phyloP scores from a whole-genome alignment of 1,284 basidiomycete species.

The Macrocystidia cucumis region DNA sequence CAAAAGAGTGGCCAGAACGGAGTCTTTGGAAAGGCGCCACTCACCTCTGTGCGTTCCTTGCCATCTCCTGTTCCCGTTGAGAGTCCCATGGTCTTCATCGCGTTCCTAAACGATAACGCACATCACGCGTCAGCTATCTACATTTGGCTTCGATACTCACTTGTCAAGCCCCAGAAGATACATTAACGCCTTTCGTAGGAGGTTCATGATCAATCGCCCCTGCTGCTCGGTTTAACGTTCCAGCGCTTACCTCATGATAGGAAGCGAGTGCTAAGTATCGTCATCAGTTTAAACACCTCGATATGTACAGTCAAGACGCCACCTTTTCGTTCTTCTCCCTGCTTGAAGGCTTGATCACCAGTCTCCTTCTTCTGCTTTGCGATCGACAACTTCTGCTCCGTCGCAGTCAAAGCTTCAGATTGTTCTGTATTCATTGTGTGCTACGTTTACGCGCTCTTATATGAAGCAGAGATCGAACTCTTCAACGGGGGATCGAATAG shows the following conservation, averaged over 20 bases:
- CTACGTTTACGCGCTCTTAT: too few species aligned
- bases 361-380: constrained; percentile 67
- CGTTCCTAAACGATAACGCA: constrained; percentile 29
- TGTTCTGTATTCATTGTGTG: too few species aligned
- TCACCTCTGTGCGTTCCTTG: constrained; percentile 46
- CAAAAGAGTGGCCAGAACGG: too few species aligned
- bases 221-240: too few species aligned
- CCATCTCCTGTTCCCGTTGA: constrained; percentile 25
- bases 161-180: constrained; percentile 69
- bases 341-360: constrained; percentile 70
- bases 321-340: constrained; percentile 57
- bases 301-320: constrained; percentile 13
- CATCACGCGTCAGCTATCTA: neutral
- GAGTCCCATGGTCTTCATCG: constrained; percentile 40
- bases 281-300: constrained; percentile 2
- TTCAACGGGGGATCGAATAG: too few species aligned
- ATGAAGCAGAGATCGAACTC: too few species aligned
- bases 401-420: too few species aligned
- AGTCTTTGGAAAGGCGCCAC: constrained; percentile 6
- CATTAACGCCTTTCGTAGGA: constrained; percentile 61
- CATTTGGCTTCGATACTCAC: constrained; percentile 28
- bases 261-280: constrained; percentile 42
- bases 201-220: too few species aligned
- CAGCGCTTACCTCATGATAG: constrained; percentile 60
- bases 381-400: constrained; percentile 40